Percentiles rank a stretch among this genome's conserved stretches.
Conservation (phyloP, 148 eudicot species). For the Cornus florida region DNA sequence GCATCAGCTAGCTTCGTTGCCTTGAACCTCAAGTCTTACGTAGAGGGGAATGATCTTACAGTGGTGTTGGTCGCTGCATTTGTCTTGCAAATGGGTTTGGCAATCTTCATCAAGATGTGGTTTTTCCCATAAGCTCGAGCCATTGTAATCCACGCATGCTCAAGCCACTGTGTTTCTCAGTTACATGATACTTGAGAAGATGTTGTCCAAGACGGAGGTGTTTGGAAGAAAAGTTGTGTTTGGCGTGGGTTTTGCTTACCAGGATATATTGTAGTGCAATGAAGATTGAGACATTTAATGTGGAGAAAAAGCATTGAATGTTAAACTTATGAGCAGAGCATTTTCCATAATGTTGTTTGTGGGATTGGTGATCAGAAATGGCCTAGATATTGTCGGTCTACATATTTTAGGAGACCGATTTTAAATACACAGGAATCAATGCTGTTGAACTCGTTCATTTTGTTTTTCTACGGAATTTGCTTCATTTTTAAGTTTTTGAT, state of each 20-base stretch:
- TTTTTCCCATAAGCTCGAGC: constrained; percentile 54
- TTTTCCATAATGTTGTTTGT: not conserved
- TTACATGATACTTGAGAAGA: not conserved
- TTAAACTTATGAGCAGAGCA: not conserved
- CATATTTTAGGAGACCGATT: not conserved
- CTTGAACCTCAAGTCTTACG: constrained; percentile 63
- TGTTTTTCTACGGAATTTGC: no score
- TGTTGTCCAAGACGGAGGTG: not conserved
- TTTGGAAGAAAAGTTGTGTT: not conserved
- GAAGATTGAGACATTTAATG: not conserved
- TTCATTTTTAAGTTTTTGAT: not conserved
- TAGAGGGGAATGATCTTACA: constrained; percentile 53
- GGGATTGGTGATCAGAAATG: not conserved
- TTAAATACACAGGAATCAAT: no score
- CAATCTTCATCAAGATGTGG: constrained; percentile 86
- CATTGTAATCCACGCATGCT: not conserved
- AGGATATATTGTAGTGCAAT: not conserved
- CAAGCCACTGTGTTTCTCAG: not conserved
- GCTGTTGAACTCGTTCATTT: not conserved
- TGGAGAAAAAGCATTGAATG: not conserved
- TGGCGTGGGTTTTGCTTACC: not conserved
- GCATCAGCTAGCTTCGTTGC: constrained; percentile 80
- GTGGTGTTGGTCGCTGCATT: constrained; percentile 72
- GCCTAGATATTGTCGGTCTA: not conserved
- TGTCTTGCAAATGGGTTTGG: constrained; percentile 70